Evolutionary conservation across 129 eudicot species (phyloP).

Genomic region (Arctium lappa): DNA sequence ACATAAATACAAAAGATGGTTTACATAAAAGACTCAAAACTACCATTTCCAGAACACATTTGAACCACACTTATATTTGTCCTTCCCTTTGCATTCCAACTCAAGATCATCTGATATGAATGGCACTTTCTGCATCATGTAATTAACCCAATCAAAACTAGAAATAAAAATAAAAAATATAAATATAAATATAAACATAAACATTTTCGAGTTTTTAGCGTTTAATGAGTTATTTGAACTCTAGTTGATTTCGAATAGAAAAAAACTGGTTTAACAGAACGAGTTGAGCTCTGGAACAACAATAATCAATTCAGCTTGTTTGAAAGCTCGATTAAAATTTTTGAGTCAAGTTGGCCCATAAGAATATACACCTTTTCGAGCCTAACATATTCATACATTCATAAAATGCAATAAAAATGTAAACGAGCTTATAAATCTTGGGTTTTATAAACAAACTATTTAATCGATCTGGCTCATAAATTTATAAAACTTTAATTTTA

Average conservation of each 20-base stretch:
- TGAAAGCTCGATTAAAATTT: no score
- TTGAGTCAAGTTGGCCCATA: background rate
- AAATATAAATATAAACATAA: no score
- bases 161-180: background rate
- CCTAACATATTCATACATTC: no score
- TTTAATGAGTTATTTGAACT: no score
- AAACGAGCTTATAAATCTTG: no score
- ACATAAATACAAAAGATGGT: conserved; percentile 20
- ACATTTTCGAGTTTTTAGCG: no score
- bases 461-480: background rate
- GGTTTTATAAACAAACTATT: background rate
- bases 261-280: no score
- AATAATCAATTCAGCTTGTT: no score
- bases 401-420: no score
- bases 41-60: conserved; percentile 91
- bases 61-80: conserved; percentile 95
- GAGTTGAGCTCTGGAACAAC: no score
- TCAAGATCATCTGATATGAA: conserved; percentile 79
- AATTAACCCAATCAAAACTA: background rate
- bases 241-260: no score
- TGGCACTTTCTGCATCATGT: conserved; percentile 86
- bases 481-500: background rate
- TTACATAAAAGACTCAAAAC: conserved; percentile 20
- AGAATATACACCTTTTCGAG: background rate
- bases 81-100: conserved; percentile 94